These are phyloP conservation scores for Aechmea fasciata DNA, from an alignment of 176 grass and related monocot species.

Conservation along the genomic window DNA sequence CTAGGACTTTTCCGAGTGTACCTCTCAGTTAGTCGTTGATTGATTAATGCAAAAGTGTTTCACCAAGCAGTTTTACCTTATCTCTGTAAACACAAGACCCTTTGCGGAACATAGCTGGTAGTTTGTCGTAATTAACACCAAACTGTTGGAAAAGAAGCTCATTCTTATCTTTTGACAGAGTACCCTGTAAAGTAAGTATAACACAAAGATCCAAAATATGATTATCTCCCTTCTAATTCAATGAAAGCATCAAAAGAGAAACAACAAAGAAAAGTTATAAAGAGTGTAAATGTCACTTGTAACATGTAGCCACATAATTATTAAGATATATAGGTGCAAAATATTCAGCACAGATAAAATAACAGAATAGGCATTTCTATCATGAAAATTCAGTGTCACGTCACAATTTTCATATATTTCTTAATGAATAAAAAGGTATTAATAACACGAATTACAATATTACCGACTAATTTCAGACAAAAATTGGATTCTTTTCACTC, in stretches of 20 bases:
- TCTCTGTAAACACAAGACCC: constrained; percentile 53
- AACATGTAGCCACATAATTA: no score
- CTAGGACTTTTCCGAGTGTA: no score
- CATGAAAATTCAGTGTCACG: no score
- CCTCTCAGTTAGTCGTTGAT: neutral
- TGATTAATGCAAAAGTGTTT: constrained; percentile 2
- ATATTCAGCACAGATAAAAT: no score
- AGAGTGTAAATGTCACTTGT: no score
- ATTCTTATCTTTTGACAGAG: constrained; percentile 77
- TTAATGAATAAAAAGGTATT: neutral
- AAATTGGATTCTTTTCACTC: neutral
- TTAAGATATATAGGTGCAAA: no score
- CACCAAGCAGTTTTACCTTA: constrained; percentile 17
- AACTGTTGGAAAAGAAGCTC: constrained; percentile 86
- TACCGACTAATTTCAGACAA: no score
- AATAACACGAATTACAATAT: neutral
- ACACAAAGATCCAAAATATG: constrained; percentile 11
- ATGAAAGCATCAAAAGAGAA: neutral
- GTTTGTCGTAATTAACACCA: constrained; percentile 70
- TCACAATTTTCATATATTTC: no score
- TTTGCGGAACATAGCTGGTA: constrained; percentile 59
- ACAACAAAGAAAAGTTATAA: neutral
- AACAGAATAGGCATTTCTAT: no score
- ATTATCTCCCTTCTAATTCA: neutral
- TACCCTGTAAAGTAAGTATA: constrained; percentile 42